Percentiles rank a stretch among this genome's conserved stretches.
Evolutionary conservation across 1,139 yeast species (phyloP).

Genomic region (Candida pseudocylindracea): DNA sequence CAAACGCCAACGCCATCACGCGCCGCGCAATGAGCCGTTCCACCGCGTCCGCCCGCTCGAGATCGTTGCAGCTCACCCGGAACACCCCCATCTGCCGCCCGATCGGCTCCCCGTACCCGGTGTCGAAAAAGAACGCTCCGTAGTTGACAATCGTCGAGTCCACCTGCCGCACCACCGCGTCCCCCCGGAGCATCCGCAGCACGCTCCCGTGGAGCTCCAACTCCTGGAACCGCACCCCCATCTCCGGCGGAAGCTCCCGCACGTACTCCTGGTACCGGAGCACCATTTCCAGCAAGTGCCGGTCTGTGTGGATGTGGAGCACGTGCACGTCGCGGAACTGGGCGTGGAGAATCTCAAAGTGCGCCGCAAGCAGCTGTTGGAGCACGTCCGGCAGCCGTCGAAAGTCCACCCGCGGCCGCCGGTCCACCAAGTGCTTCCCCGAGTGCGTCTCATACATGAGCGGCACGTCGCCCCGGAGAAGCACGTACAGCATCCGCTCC

Average conservation of each 20-base stretch:
- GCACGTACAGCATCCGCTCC: slow-evolving; percentile 18
- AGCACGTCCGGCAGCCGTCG: slow-evolving; percentile 44
- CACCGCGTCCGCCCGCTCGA: background rate
- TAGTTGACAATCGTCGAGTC: slow-evolving; percentile 25
- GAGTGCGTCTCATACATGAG: slow-evolving; percentile 27
- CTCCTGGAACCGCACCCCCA: slow-evolving; percentile 1
- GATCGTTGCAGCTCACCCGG: background rate
- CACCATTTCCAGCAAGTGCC: slow-evolving; percentile 14
- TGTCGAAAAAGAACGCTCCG: slow-evolving; percentile 45
- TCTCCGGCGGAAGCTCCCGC: slow-evolving; percentile 11
- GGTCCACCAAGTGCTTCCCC: slow-evolving; percentile 18
- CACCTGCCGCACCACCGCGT: slow-evolving; percentile 14
- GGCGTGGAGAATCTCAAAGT: slow-evolving; percentile 31
- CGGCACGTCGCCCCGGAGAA: slow-evolving; percentile 50
- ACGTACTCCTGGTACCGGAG: slow-evolving; percentile 10
- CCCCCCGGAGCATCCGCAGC: slow-evolving; percentile 13
- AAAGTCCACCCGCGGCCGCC: slow-evolving; percentile 32
- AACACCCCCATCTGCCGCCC: slow-evolving; percentile 28
- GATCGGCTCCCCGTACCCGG: slow-evolving; percentile 14
- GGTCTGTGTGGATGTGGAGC: slow-evolving; percentile 26
- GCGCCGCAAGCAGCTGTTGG: slow-evolving; percentile 16
- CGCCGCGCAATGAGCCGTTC: background rate
- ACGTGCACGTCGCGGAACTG: slow-evolving; percentile 45
- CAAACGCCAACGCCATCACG: slow-evolving; percentile 1
- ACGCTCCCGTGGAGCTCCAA: slow-evolving; percentile 3